A percentile compares a stretch with the other conserved stretches of the same genome.
Evolutionary conservation across 441 rosid species (phyloP).

Genomic region (Populus hybrid): DNA sequence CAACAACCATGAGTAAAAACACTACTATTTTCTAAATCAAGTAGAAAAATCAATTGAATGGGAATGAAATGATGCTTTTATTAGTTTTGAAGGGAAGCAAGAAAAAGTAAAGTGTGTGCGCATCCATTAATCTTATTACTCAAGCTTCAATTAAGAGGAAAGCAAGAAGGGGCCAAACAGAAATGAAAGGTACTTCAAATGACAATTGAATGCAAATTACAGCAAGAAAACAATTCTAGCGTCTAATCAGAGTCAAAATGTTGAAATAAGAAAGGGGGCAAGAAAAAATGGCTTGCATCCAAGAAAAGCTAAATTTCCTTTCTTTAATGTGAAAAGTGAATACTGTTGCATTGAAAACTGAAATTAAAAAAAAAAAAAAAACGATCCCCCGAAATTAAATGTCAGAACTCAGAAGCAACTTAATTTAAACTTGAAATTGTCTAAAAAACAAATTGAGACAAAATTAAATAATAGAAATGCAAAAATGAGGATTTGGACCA

Average conservation of each 20-base stretch:
- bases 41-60: background rate
- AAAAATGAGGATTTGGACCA: background rate
- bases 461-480: background rate
- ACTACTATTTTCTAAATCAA: background rate
- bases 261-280: background rate
- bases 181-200: background rate
- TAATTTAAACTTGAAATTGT: background rate
- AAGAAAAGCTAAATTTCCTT: background rate
- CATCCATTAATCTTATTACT: background rate
- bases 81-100: background rate
- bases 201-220: background rate
- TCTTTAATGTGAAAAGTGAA: background rate
- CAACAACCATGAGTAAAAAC: slow-evolving; percentile 14
- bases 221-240: background rate
- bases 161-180: background rate
- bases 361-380: background rate
- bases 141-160: slow-evolving; percentile 1
- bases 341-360: background rate
- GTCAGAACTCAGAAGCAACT: background rate
- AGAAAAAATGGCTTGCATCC: background rate
- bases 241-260: background rate
- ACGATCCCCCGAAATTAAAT: background rate
- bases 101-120: background rate
- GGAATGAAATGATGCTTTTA: no score
- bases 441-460: background rate